Base-by-base conservation (phyloP, 176 grass and related monocot genomes). In the Aegilops bicornis region DNA sequence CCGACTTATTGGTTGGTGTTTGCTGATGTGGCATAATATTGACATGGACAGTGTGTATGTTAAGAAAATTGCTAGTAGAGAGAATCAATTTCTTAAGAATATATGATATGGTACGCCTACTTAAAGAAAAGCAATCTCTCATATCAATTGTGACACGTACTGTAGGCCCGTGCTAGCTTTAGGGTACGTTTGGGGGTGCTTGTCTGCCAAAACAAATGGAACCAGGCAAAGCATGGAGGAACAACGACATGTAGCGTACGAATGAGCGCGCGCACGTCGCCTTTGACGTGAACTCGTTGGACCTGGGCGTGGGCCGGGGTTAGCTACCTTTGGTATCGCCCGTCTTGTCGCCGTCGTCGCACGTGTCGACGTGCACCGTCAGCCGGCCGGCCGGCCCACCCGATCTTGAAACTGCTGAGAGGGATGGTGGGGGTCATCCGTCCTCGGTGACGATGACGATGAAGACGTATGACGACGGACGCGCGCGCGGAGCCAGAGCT, bases 361-460 rank as follows among this genome's bases (percentile, higher is more conserved):
- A 81, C 48, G 85, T 76, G 69, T 81, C 76, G 81, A 69, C 85
- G 75, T 68, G 71, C 36, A 78, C 88, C 70, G 60, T 22, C 16
- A 24, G 87, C 89, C 81, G 83, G 75, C 54, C 79, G 86, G 76
- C 59, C 56, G 45, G n/a, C 5, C 8, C 61, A 39, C 39, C 32
- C 61, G 43, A 42, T 19, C 75, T 4, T 36, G 15, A 20, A 20
- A 23, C 84, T 40, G 22, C 73, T 54, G 67, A 9, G 67, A 33
- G 17, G 3, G 66, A 19, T 35, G 52, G 40, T 27, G 68, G 7
- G 8, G 23, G 60, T 61, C 88, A 25, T 84, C 47, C 17, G 75
- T 73, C 27, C 68, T 31, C 76, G 45, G 24, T 9, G 43, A 29
- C 25, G 81, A 54, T 5, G 86, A 64, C 56, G 64, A 75, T 22